Base-by-base conservation (phyloP, 2,329 filamentous ascomycete genomes). In the Macrophomina pseudophaseolina region DNA sequence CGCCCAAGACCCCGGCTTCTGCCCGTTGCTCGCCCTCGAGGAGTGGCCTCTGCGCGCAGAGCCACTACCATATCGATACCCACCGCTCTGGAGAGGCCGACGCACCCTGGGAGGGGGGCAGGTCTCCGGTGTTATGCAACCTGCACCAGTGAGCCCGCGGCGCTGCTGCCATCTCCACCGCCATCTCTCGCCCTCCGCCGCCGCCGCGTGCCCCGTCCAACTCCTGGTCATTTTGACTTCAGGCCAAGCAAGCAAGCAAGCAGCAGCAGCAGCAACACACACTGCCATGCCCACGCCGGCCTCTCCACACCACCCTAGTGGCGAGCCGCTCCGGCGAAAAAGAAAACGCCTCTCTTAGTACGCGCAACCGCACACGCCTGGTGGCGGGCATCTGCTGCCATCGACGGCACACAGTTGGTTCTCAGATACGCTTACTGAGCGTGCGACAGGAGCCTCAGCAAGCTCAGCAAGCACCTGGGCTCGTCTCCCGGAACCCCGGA, bases 201-300 rank as follows among this genome's bases (percentile, higher is more conserved):
- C 58, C 40, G 12, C 54, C 30, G 54, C 54, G 54, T 32, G 44
- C 14, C 7, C 38, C 38, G 14, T 5, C 44, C 44, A 8, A 16
- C 49, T 28, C 58, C 56, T 18, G 46, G 40, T 44, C 32, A 14
- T 18, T 35, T 62, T 38, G 58, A 49, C 30, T 49, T 35, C 12
- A 38, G 58, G n/a, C 58, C 58, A 62, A 49, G 56, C 56, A 23
- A 60, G 30, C n/a, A n/a, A n/a, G n/a, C n/a, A n/a, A n/a, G n/a
- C n/a, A n/a, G n/a, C n/a, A n/a, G n/a, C 56, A 35, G 23, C 30
- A 30, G 32, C 32, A n/a, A 14, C 58, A 8, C 38, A 23, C 23
- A 23, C 23, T 23, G 23, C 23, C 23, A 23, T 23, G 23, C 58
- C 49, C 32, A 7, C 3, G 46, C 7, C 53, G 28, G 12, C 53